Base-by-base conservation (phyloP, 1,284 basidiomycete species). In the Trichosporon sp. region DNA sequence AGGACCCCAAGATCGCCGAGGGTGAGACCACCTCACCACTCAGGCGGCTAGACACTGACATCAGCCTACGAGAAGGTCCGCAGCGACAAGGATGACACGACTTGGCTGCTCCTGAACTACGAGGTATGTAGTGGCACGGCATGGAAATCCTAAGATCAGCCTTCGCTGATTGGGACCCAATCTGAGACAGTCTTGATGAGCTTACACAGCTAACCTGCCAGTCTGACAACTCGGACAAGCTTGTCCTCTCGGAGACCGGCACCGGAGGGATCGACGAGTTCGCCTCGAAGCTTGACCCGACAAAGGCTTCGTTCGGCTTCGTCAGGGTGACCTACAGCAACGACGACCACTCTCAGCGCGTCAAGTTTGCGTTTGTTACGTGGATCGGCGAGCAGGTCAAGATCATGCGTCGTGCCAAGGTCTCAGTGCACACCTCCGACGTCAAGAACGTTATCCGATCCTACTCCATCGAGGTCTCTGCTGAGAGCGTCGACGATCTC, bases 361-460 rank as follows among this genome's bases (percentile, higher is more conserved):
- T 93, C 83, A 95, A 94, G 83, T 95, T 95, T 81, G 86, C 91
- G 70, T 84, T 95, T 73, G 85, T 95, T 78, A 86, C 88, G 64
- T 95, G 92, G 92, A 94, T 95, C 79, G 92, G 92, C 44, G 83
- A 86, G 37, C 81, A 84, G 52, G 92, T 90, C 81, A 91, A 91
- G 82, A 84, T 93, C 69, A 93, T 95, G 92, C 85, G 92, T 67
- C 89, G 88, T 81, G 92, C 88, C 52, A 93, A 91, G 87, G 88
- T 94, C 72, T 94, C 92, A 62, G 91, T 95, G 4, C 92, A 95
- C 75, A 76, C 87, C 44, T 89, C 89, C 68, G 88, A 92, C 80
- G 91, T 95, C 77, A 94, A 95, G 82, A 78, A 82, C 62, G 87
- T 89, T 63, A 81, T 95, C 72, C 85, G 86, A 63, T 86, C 87